Evolutionary conservation across 2,329 filamentous ascomycete genomes (phyloP).

Genomic region (Xylaria sp.): DNA sequence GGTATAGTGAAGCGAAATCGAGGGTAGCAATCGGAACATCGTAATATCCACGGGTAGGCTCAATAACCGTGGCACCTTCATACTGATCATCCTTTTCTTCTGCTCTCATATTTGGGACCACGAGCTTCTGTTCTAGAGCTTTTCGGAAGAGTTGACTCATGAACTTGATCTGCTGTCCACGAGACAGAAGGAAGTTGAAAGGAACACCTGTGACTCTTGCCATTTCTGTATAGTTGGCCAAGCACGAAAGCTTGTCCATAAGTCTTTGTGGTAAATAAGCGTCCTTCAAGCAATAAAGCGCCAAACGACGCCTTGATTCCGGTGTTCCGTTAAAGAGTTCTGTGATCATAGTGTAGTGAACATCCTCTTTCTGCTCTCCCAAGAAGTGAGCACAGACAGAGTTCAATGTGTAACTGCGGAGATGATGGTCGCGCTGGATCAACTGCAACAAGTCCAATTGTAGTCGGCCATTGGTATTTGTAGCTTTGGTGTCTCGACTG

Average conservation of each 20-base stretch:
- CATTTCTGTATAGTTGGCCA: slow-evolving; percentile 99
- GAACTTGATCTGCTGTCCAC: slow-evolving; percentile 97
- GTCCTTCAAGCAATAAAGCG: slow-evolving; percentile 96
- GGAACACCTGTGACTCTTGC: slow-evolving; percentile 98
- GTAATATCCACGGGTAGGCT: slow-evolving; percentile 92
- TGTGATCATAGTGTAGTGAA: slow-evolving; percentile 99
- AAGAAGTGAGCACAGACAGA: slow-evolving; percentile 95
- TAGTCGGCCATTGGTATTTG: slow-evolving; percentile 91
- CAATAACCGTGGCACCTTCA: slow-evolving; percentile 96
- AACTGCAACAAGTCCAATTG: slow-evolving; percentile 95
- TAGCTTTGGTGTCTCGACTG: slow-evolving; percentile 90
- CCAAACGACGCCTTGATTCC: slow-evolving; percentile 87
- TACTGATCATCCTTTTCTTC: slow-evolving; percentile 85
- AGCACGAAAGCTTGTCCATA: slow-evolving; percentile 96
- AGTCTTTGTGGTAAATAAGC: slow-evolving; percentile 92
- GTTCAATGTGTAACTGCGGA: slow-evolving; percentile 96
- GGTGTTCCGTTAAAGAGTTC: slow-evolving; percentile 96
- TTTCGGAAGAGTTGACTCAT: slow-evolving; percentile 97
- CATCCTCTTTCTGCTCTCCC: slow-evolving; percentile 97
- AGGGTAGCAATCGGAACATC: slow-evolving; percentile 94
- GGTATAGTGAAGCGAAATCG: slow-evolving; percentile 98
- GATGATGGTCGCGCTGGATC: slow-evolving; percentile 90
- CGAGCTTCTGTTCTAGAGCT: slow-evolving; percentile 87
- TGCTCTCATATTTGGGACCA: slow-evolving; percentile 84
- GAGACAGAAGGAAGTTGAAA: slow-evolving; percentile 90